Base-by-base conservation (phyloP, 441 rosid genomes). In the Erodium moschatum region DNA sequence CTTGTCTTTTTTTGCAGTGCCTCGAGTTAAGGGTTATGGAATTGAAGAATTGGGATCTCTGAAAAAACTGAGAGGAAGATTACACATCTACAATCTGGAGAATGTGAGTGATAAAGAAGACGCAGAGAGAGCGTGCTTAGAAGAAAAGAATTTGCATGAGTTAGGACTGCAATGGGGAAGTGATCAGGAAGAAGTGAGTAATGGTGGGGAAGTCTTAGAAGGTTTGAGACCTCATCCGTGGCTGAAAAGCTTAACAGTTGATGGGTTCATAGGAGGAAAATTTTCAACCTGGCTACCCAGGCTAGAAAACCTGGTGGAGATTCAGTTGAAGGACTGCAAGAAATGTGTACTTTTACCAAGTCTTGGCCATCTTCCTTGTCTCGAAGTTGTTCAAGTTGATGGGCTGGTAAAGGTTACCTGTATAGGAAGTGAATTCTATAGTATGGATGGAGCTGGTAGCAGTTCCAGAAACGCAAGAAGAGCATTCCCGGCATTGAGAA, bases 201-300 rank as follows among this genome's bases (percentile, higher is more conserved):
- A 54, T 19, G 24, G 10, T 10, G 19, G 24, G 24, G 40, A 64
- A 54, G 73, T 70, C 1, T 3, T 70, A 11, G 73, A 70, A 46
- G 67, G 68, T 12, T 44, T 70, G 9, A 6, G 48, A 21, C 68
- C 68, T 70, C 68, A 65, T 62, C 33, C 73, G 5, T 15, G 20
- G 20, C 20, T 15, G 21, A 54, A 15, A 9, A 54, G 10, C 21
- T 16, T 18, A 7, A 7, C 3, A 1, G 21, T 54, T 54, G 20
- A 54, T 54, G 21, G 21, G 20, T 54, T 16, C 15, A 7, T 6
- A 9, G 61, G 61, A 0, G 24, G 4, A 54, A 16, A 54, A 6
- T 6, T 54, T 54, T 54, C 61, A 9, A 54, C 61, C 4, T 54
- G 61, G 61, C 8, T 54, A 19, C 61, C 21, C 1, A 18, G 21